Percentiles rank a stretch among this genome's conserved stretches.
phyloP scores from a whole-genome alignment of 2,329 filamentous ascomycete species.

The Botrytis galanthina region DNA sequence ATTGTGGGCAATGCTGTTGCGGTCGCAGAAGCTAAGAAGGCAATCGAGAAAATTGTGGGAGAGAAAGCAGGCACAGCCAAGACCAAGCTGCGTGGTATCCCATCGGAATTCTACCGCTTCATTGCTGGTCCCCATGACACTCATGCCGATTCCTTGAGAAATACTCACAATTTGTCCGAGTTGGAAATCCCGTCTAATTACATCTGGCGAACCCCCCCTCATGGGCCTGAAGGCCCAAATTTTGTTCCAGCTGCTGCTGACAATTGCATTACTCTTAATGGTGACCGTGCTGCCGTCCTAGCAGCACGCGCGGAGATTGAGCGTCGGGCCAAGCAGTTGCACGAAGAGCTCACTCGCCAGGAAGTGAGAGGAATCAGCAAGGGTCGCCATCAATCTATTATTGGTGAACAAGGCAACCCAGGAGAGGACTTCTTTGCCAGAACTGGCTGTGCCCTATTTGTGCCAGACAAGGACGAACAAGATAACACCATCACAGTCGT shows the following conservation, averaged over 20 bases:
- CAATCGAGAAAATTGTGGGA: constrained; percentile 83
- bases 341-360: constrained; percentile 58
- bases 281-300: constrained; percentile 80
- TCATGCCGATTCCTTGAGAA: constrained; percentile 65
- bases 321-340: constrained; percentile 71
- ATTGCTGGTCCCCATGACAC: constrained; percentile 77
- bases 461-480: constrained; percentile 68
- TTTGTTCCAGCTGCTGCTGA: constrained; percentile 70
- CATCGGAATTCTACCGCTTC: constrained; percentile 93
- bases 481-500: constrained; percentile 81
- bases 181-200: constrained; percentile 81
- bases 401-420: constrained; percentile 77
- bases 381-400: constrained; percentile 90
- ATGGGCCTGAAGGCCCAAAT: constrained; percentile 61
- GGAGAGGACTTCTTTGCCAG: constrained; percentile 84
- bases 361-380: constrained; percentile 76
- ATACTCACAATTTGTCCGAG: constrained; percentile 68
- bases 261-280: constrained; percentile 79
- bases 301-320: constrained; percentile 79
- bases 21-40: constrained; percentile 76
- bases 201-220: constrained; percentile 61
- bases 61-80: constrained; percentile 81
- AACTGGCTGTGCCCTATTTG: constrained; percentile 84
- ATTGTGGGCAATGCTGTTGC: constrained; percentile 91
- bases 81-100: constrained; percentile 78